Percentiles rank a stretch among this genome's conserved stretches.
Evolutionary conservation across 2,329 filamentous ascomycete species (phyloP).

Genomic region (Claviceps maximensis): DNA sequence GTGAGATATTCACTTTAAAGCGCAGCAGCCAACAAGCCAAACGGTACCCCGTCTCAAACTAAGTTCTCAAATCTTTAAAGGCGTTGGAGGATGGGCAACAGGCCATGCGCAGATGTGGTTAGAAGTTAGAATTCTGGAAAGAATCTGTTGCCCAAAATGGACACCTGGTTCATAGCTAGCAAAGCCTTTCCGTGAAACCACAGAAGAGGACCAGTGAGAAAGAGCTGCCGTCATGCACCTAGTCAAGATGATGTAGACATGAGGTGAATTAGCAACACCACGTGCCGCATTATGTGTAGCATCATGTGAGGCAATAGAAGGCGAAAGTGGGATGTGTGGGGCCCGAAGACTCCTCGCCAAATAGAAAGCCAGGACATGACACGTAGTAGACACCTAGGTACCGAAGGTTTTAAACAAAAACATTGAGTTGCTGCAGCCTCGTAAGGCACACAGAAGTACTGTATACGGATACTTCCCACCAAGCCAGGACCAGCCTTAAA

Average conservation of each 20-base stretch:
- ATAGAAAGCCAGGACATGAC: neutral
- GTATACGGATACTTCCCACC: too few species aligned
- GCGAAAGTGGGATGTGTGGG: neutral
- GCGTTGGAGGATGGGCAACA: neutral
- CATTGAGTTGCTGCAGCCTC: too few species aligned
- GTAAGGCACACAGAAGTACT: too few species aligned
- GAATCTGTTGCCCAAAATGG: neutral
- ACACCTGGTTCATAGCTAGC: neutral
- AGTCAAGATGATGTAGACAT: neutral
- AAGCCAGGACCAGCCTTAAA: too few species aligned
- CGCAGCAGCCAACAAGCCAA: neutral
- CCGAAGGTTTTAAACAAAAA: neutral
- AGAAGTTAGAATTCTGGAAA: neutral
- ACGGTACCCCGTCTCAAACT: neutral
- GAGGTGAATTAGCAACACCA: neutral
- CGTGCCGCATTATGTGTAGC: neutral
- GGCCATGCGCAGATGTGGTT: neutral
- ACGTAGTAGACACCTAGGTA: neutral
- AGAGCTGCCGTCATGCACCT: neutral
- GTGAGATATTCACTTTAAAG: constrained; percentile 6
- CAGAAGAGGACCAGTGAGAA: neutral
- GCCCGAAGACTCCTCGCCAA: neutral
- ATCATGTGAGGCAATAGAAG: neutral
- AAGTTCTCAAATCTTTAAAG: neutral
- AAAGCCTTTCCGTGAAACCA: neutral